Evolutionary conservation across 129 eudicot species (phyloP).

Genomic region (Daucus carota): DNA sequence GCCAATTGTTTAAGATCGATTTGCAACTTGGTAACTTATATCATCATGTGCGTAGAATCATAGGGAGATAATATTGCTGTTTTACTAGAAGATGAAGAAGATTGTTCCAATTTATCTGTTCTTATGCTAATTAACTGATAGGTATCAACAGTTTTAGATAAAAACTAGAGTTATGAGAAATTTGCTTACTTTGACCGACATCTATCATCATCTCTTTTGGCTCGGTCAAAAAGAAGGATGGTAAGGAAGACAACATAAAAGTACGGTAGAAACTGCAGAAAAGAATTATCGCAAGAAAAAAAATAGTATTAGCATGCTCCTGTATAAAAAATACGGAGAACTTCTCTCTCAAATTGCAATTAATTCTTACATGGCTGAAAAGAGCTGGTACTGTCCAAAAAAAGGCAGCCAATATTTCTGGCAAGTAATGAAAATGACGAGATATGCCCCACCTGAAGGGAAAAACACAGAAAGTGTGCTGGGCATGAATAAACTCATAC

Average conservation of each 20-base stretch:
- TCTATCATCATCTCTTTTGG: slow-evolving; percentile 91
- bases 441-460: slow-evolving; percentile 87
- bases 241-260: slow-evolving; percentile 82
- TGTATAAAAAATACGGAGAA: not conserved
- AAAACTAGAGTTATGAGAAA: not conserved
- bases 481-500: not conserved
- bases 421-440: slow-evolving; percentile 94
- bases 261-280: slow-evolving; percentile 83
- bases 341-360: not conserved
- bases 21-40: too few relatives aligned
- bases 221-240: slow-evolving; percentile 86
- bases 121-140: not conserved
- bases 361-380: slow-evolving; percentile 72
- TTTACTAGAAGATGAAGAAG: not conserved
- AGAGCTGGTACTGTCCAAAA: slow-evolving; percentile 98
- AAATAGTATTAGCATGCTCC: slow-evolving; percentile 5
- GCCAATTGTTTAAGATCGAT: too few relatives aligned
- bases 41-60: not conserved
- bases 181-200: slow-evolving; percentile 86
- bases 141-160: not conserved
- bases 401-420: slow-evolving; percentile 88
- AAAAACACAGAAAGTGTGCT: not conserved
- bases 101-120: too few relatives aligned
- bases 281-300: not conserved
- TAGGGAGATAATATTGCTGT: not conserved